phyloP scores from a whole-genome alignment of 2,329 filamentous ascomycete genomes.

The Exophiala alcalophila region DNA sequence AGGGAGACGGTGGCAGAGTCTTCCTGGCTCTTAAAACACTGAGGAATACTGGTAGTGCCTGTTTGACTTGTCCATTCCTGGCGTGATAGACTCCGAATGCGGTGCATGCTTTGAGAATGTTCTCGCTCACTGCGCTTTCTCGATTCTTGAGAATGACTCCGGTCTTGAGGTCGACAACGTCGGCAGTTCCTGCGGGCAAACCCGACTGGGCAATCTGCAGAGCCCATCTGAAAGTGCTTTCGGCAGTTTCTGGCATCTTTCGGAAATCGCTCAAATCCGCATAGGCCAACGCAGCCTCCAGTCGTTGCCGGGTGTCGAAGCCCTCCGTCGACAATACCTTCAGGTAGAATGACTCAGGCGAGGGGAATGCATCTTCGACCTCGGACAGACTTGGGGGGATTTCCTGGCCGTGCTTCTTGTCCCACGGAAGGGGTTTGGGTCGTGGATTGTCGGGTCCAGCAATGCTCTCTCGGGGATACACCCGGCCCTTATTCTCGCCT shows the following conservation, averaged over 20 bases:
- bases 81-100: constrained; percentile 77
- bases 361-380: constrained; percentile 65
- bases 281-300: constrained; percentile 79
- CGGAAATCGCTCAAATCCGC: constrained; percentile 84
- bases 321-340: constrained; percentile 77
- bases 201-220: constrained; percentile 68
- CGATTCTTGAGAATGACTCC: constrained; percentile 62
- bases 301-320: constrained; percentile 71
- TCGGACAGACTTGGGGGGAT: constrained; percentile 70
- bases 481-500: constrained; percentile 43
- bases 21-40: constrained; percentile 78
- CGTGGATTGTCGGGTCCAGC: constrained; percentile 79
- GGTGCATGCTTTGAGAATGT: constrained; percentile 72
- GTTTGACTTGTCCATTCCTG: constrained; percentile 60
- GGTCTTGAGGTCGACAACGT: constrained; percentile 60
- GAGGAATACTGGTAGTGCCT: constrained; percentile 78
- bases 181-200: constrained; percentile 36
- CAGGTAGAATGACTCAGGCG: constrained; percentile 75
- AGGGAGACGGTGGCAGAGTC: constrained; percentile 47
- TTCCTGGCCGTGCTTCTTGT: constrained; percentile 41
- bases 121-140: constrained; percentile 59
- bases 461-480: constrained; percentile 71
- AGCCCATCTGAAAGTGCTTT: constrained; percentile 71
- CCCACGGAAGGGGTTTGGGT: constrained; percentile 68
- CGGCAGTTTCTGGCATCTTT: constrained; percentile 60